phyloP scores from a whole-genome alignment of 2,329 filamentous ascomycete species.

The Colletotrichum spinosum region DNA sequence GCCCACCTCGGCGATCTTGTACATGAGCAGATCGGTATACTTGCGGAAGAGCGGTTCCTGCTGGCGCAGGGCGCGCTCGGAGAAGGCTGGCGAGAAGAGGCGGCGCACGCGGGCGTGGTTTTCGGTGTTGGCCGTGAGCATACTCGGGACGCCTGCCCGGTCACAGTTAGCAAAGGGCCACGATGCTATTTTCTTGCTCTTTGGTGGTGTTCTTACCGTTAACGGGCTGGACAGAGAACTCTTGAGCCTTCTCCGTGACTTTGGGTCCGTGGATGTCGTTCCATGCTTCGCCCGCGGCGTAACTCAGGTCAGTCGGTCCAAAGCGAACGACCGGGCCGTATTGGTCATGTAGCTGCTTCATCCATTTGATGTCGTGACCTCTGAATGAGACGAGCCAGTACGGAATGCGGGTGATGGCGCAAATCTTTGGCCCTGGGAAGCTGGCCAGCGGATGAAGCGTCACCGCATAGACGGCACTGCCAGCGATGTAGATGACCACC shows the following conservation, averaged over 20 bases:
- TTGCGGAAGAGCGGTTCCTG: slow-evolving; percentile 45
- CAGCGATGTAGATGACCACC: slow-evolving; percentile 18
- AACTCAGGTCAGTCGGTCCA: slow-evolving; percentile 41
- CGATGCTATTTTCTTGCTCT: too few species aligned
- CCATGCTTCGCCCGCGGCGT: slow-evolving; percentile 39
- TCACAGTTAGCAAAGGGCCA: not conserved
- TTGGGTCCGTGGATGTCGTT: slow-evolving; percentile 39
- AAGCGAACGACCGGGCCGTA: slow-evolving; percentile 41
- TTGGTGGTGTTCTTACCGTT: slow-evolving; percentile 33
- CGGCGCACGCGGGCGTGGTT: slow-evolving; percentile 39
- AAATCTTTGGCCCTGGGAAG: slow-evolving; percentile 39
- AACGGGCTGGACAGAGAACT: slow-evolving; percentile 37
- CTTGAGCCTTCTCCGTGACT: slow-evolving; percentile 32
- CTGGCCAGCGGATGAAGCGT: slow-evolving; percentile 41
- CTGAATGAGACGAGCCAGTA: slow-evolving; percentile 39
- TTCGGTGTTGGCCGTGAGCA: slow-evolving; percentile 38
- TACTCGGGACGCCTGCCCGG: slow-evolving; percentile 31
- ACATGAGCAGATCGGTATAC: slow-evolving; percentile 51
- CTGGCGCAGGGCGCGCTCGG: slow-evolving; percentile 37
- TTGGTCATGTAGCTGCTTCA: slow-evolving; percentile 38
- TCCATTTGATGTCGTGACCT: slow-evolving; percentile 40
- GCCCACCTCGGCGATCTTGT: slow-evolving; percentile 48
- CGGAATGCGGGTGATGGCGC: slow-evolving; percentile 40
- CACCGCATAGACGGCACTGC: slow-evolving; percentile 39
- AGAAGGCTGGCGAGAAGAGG: slow-evolving; percentile 40